phyloP scores from a whole-genome alignment of 2,329 filamentous ascomycete species.

The Cytospora paraplurivora region DNA sequence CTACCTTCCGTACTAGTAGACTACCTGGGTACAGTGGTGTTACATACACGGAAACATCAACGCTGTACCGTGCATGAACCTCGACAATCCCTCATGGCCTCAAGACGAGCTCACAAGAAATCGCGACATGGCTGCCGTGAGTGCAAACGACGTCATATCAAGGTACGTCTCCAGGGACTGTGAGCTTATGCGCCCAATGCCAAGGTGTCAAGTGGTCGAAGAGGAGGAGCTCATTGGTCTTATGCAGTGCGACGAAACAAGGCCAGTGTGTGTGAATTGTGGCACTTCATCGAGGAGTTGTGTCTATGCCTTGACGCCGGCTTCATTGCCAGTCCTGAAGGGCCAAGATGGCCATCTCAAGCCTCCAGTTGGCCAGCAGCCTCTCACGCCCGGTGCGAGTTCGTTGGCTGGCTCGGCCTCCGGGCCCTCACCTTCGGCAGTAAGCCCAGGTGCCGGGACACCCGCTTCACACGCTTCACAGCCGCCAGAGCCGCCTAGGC shows the following conservation, averaged over 20 bases:
- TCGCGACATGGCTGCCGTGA: slow-evolving; percentile 38
- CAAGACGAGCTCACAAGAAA: slow-evolving; percentile 35
- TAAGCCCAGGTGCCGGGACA: not conserved
- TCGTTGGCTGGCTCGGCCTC: not conserved
- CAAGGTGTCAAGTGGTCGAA: not conserved
- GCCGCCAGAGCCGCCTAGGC: not conserved
- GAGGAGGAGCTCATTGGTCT: slow-evolving; percentile 7
- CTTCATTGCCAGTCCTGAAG: slow-evolving; percentile 10
- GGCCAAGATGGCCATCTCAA: not conserved
- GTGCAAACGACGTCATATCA: slow-evolving; percentile 40
- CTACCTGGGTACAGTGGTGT: not conserved
- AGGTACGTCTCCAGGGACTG: slow-evolving; percentile 19
- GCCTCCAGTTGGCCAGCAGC: not conserved
- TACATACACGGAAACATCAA: not conserved
- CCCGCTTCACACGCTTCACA: slow-evolving; percentile 1
- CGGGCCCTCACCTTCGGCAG: slow-evolving; percentile 2
- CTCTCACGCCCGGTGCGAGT: not conserved
- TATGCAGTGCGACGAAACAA: slow-evolving; percentile 37
- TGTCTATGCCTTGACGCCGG: slow-evolving; percentile 31
- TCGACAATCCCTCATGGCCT: slow-evolving; percentile 9
- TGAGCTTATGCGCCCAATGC: not conserved
- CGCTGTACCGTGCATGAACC: not conserved
- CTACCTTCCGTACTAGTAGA: not conserved
- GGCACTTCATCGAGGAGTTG: slow-evolving; percentile 35
- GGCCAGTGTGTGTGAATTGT: slow-evolving; percentile 38